Percentiles rank a stretch among this genome's conserved stretches.
phyloP scores from a whole-genome alignment of 192 early-diverging fungal genomes.

The Coemansia sp. region DNA sequence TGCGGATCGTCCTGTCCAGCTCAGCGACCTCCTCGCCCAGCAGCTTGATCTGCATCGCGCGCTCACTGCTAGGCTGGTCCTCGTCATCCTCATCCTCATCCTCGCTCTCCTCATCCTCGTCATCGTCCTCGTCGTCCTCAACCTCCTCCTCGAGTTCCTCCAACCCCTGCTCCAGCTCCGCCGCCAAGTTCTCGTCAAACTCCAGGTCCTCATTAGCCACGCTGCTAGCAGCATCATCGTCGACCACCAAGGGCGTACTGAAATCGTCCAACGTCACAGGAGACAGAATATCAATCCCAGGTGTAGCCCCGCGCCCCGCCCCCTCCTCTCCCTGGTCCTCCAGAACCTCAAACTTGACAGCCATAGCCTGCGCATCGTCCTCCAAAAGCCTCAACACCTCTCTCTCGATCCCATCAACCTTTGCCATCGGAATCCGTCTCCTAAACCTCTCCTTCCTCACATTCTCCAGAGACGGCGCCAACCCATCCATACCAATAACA shows the following conservation, averaged over 20 bases:
- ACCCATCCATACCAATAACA: constrained; percentile 25
- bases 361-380: constrained; percentile 40
- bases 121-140: constrained; percentile 22
- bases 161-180: constrained; percentile 37
- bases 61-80: constrained; percentile 37
- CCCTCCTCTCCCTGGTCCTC: constrained; percentile 33
- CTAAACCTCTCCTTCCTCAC: constrained; percentile 36
- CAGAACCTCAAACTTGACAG: constrained; percentile 33
- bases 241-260: constrained; percentile 33
- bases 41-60: constrained; percentile 37
- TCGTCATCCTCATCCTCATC: constrained; percentile 29
- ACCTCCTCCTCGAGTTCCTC: constrained; percentile 37
- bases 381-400: constrained; percentile 42
- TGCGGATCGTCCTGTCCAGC: constrained; percentile 33
- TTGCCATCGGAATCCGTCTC: constrained; percentile 19
- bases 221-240: constrained; percentile 41
- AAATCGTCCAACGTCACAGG: constrained; percentile 42
- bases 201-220: constrained; percentile 45
- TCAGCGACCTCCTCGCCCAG: constrained; percentile 45
- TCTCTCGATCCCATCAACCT: constrained; percentile 33
- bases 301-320: constrained; percentile 21
- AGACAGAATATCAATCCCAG: constrained; percentile 42
- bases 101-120: constrained; percentile 31
- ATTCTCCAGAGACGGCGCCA: constrained; percentile 24
- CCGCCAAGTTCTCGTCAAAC: constrained; percentile 44